Percentiles rank a stretch among this genome's conserved stretches.
Evolutionary conservation across 257 asterid species (phyloP).

Genomic region (Leptodermis oblonga): DNA sequence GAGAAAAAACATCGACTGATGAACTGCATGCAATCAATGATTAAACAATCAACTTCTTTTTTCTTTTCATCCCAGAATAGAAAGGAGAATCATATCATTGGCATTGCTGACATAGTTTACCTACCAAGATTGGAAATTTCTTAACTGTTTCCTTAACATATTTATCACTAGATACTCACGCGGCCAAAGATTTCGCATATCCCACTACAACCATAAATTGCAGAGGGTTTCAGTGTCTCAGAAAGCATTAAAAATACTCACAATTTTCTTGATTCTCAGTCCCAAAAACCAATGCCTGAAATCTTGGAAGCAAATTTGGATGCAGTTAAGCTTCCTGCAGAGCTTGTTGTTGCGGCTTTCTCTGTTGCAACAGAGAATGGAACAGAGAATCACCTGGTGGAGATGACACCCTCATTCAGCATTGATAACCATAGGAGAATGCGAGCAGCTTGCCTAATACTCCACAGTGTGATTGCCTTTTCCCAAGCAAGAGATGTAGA

Average conservation of each 20-base stretch:
- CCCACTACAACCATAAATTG: no score
- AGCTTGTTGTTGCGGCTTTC: neutral
- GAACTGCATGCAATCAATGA: neutral
- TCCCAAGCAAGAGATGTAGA: neutral
- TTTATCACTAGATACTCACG: neutral
- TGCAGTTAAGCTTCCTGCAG: neutral
- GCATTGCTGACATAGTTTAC: neutral
- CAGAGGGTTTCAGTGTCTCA: no score
- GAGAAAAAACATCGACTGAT: no score
- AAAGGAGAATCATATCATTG: neutral
- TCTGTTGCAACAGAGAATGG: neutral
- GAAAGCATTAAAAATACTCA: no score
- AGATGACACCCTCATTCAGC: neutral
- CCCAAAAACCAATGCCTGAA: neutral
- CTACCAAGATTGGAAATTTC: neutral
- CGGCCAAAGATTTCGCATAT: no score
- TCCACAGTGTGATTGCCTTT: constrained; percentile 10
- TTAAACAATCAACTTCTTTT: neutral
- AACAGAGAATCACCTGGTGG: neutral
- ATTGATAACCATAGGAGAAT: constrained; percentile 9
- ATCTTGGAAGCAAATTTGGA: neutral
- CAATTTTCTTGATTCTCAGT: no score
- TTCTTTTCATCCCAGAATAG: neutral
- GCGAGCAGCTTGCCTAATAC: constrained; percentile 1
- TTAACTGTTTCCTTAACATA: neutral